A percentile compares a stretch with the other conserved stretches of the same genome.
Conservation (phyloP, 345 rosid genomes). For the Gossypium australe region DNA sequence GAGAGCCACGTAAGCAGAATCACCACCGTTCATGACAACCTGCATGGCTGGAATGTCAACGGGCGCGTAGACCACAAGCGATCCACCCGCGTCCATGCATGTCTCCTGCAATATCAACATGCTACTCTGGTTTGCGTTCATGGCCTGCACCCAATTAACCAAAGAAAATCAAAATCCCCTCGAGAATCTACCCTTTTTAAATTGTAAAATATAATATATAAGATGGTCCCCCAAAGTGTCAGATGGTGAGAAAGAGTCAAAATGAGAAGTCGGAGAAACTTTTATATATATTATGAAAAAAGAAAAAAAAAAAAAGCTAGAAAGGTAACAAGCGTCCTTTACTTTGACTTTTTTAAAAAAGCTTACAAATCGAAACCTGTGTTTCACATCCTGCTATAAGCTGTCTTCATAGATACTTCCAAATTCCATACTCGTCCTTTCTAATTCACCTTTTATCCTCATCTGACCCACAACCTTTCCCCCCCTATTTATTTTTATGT, state of each 20-base stretch:
- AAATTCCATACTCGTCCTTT: conserved; percentile 12
- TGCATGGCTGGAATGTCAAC: conserved; percentile 96
- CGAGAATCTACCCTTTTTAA: conserved; percentile 11
- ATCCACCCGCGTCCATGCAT: conserved; percentile 84
- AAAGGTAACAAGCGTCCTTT: conserved; percentile 18
- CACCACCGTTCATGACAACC: conserved; percentile 91
- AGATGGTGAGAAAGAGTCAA: conserved; percentile 21
- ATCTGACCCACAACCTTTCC: not conserved
- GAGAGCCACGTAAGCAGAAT: conserved; percentile 86
- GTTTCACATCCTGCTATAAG: not conserved
- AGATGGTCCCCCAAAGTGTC: not conserved
- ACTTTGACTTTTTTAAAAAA: conserved; percentile 11
- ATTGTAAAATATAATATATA: not conserved
- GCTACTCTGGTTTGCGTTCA: conserved; percentile 85
- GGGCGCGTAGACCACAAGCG: conserved; percentile 97
- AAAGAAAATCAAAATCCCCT: not conserved
- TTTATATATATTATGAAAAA: not conserved
- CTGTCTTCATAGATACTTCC: conserved; percentile 17
- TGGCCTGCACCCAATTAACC: conserved; percentile 43
- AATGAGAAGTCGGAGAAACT: conserved; percentile 12
- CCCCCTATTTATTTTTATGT: no score
- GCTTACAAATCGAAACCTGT: not conserved
- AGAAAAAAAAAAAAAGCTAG: not conserved
- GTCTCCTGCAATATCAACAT: conserved; percentile 97
- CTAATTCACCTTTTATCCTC: not conserved